Conservation (phyloP, 176 grass and related monocot species). For the Musa itinerans region DNA sequence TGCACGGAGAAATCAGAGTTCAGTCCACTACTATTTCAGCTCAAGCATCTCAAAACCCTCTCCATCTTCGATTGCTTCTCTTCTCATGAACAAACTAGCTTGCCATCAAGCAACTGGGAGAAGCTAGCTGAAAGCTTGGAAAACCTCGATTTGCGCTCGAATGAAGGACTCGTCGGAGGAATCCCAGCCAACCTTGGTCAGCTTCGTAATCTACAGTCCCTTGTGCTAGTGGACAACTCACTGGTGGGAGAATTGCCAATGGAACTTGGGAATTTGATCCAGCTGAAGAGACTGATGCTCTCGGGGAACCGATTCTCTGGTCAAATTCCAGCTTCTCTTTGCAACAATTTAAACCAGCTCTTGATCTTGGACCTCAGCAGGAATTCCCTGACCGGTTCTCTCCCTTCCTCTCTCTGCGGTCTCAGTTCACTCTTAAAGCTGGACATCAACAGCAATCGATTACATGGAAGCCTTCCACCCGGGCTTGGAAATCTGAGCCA, state of each 20-base stretch:
- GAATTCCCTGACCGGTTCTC: conserved; percentile 47
- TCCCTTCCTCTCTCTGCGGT: conserved; percentile 49
- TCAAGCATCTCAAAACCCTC: conserved; percentile 57
- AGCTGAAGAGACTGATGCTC: conserved; percentile 57
- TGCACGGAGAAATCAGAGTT: conserved; percentile 50
- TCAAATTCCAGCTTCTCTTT: conserved; percentile 46
- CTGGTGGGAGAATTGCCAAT: conserved; percentile 41
- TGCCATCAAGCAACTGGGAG: conserved; percentile 54
- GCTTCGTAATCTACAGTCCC: conserved; percentile 53
- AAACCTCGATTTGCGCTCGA: conserved; percentile 66
- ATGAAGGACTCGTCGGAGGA: conserved; percentile 38
- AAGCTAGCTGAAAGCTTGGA: conserved; percentile 44
- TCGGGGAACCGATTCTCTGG: conserved; percentile 57
- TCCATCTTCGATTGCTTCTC: conserved; percentile 76
- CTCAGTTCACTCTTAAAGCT: conserved; percentile 63
- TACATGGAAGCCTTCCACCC: conserved; percentile 44
- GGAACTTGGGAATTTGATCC: conserved; percentile 38
- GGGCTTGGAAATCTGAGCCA: conserved; percentile 38
- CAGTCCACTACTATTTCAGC: conserved; percentile 54
- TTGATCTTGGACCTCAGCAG: conserved; percentile 51
- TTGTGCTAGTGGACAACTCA: conserved; percentile 69
- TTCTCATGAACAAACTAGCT: conserved; percentile 17
- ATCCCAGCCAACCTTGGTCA: conserved; percentile 44
- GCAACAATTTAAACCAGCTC: conserved; percentile 29
- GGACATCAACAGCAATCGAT: conserved; percentile 66